Conservation (phyloP, 1,139 yeast species). For the Suhomyces yuchorum region DNA sequence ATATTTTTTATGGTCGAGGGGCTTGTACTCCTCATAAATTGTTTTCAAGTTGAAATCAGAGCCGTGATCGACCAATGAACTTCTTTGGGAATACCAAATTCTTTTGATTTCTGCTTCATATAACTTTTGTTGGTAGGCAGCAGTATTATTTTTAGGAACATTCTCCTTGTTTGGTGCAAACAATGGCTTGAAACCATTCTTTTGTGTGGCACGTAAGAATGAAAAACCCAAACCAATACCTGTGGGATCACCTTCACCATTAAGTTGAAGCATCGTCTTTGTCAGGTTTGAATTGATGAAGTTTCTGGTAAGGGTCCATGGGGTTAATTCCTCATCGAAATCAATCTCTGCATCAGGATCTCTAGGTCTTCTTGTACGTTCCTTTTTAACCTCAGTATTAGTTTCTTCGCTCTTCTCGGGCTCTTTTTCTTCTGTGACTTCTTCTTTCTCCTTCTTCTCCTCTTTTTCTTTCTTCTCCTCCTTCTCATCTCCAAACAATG, state of each 20-base stretch:
- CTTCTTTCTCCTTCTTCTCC: slow-evolving; percentile 24
- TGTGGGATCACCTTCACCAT: slow-evolving; percentile 97
- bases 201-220: slow-evolving; percentile 90
- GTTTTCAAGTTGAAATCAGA: slow-evolving; percentile 24
- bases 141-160: slow-evolving; percentile 50
- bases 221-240: slow-evolving; percentile 91
- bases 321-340: slow-evolving; percentile 83
- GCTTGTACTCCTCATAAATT: slow-evolving; percentile 43
- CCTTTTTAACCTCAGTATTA: slow-evolving; percentile 24
- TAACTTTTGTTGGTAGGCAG: slow-evolving; percentile 85
- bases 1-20: slow-evolving; percentile 38
- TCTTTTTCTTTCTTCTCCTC: slow-evolving; percentile 24
- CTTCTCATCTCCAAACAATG: slow-evolving; percentile 45
- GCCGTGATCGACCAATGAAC: slow-evolving; percentile 54
- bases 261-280: slow-evolving; percentile 92
- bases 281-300: slow-evolving; percentile 94
- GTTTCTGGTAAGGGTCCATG: slow-evolving; percentile 91
- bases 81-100: slow-evolving; percentile 88
- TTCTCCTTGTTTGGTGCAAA: slow-evolving; percentile 47
- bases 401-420: slow-evolving; percentile 27
- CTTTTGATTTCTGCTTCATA: slow-evolving; percentile 89
- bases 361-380: slow-evolving; percentile 24
- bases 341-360: slow-evolving; percentile 43
- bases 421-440: slow-evolving; percentile 29
- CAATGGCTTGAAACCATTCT: slow-evolving; percentile 84